Evolutionary conservation across 257 asterid genomes (phyloP).

Genomic region (Plectranthus barbatus): DNA sequence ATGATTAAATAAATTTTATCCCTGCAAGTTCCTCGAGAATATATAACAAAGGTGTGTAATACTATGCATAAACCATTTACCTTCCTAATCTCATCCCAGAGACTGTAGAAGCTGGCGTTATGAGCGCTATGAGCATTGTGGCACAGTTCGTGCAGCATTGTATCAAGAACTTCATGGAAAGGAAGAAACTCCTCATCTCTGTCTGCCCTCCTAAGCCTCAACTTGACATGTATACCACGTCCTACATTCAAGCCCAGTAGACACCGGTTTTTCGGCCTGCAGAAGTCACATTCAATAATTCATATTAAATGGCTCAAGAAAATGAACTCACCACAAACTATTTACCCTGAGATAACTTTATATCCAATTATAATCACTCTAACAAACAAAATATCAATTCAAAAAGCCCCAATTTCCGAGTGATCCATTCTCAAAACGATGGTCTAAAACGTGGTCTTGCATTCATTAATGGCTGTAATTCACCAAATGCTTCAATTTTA

Average conservation of each 20-base stretch:
- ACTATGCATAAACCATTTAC: slow-evolving; percentile 19
- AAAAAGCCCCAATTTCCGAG: neutral
- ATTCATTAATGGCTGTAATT: neutral
- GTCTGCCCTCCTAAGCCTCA: slow-evolving; percentile 75
- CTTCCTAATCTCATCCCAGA: slow-evolving; percentile 92
- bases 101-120: slow-evolving; percentile 79
- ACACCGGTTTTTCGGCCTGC: slow-evolving; percentile 51
- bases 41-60: neutral
- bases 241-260: slow-evolving; percentile 87
- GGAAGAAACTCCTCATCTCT: slow-evolving; percentile 70
- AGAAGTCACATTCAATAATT: slow-evolving; percentile 3
- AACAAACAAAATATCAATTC: neutral
- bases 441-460: neutral
- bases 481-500: neutral
- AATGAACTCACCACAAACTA: neutral
- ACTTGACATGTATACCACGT: slow-evolving; percentile 57
- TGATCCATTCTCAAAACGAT: neutral
- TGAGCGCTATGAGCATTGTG: slow-evolving; percentile 87
- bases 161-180: slow-evolving; percentile 65
- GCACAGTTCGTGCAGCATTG: slow-evolving; percentile 97
- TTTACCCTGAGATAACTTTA: neutral
- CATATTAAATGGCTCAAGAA: neutral
- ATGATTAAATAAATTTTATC: neutral
- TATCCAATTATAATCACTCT: neutral
- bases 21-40: neutral